These are phyloP conservation scores for Colletotrichum shisoi DNA, from an alignment of 2,329 filamentous ascomycete species.

Conservation along the genomic window DNA sequence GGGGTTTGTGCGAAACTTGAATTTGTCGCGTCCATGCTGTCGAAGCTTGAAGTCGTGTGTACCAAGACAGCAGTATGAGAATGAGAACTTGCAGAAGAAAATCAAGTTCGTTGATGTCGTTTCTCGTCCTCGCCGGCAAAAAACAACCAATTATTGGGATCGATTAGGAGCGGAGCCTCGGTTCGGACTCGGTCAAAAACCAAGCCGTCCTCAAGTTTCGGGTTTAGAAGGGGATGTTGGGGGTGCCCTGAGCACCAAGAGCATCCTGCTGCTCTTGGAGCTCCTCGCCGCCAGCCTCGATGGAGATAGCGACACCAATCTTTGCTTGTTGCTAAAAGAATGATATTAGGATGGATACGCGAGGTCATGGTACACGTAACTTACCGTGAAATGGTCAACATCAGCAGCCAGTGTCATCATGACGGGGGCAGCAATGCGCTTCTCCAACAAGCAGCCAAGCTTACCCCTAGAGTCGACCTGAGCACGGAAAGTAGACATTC, in stretches of 20 bases:
- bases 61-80: conserved; percentile 40
- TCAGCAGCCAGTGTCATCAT: conserved; percentile 95
- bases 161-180: conserved; percentile 43
- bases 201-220: conserved; percentile 18
- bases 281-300: conserved; percentile 85
- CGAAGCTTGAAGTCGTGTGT: conserved; percentile 36
- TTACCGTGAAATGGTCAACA: conserved; percentile 93
- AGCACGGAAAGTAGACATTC: conserved; percentile 91
- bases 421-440: conserved; percentile 91
- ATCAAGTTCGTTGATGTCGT: conserved; percentile 33
- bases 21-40: conserved; percentile 31
- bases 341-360: conserved; percentile 44
- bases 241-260: conserved; percentile 60
- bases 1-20: conserved; percentile 5
- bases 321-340: conserved; percentile 83
- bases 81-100: conserved; percentile 34
- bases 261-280: conserved; percentile 83
- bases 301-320: conserved; percentile 90
- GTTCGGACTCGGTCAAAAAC: conserved; percentile 24
- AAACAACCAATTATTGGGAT: conserved; percentile 39
- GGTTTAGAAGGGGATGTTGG: conserved; percentile 72
- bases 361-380: conserved; percentile 48
- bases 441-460: conserved; percentile 90
- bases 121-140: conserved; percentile 28
- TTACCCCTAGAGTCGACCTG: conserved; percentile 96